Evolutionary conservation across 2,329 filamentous ascomycete species (phyloP).

Genomic region (Aureobasidium sp.): DNA sequence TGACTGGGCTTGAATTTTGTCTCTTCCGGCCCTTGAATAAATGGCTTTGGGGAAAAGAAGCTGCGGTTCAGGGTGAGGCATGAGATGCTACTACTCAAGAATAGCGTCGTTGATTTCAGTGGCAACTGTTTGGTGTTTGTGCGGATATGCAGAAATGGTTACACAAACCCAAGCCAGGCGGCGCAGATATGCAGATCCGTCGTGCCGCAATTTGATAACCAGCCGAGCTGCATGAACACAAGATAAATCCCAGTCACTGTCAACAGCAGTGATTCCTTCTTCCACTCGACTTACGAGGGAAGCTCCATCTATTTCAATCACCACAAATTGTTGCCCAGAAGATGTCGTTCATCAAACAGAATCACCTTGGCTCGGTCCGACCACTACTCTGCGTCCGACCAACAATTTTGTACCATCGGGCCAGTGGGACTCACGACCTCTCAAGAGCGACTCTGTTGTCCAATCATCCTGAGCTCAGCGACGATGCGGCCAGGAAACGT

Average conservation of each 20-base stretch:
- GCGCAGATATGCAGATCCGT: background rate
- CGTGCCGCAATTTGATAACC: background rate
- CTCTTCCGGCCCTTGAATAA: too few species aligned
- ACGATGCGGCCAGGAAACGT: background rate
- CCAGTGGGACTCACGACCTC: background rate
- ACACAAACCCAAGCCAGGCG: background rate
- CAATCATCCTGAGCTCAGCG: background rate
- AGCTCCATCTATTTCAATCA: background rate
- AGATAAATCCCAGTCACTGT: background rate
- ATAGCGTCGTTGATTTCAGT: too few species aligned
- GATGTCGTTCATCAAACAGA: background rate
- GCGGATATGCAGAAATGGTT: background rate
- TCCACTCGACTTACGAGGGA: background rate
- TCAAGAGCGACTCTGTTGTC: background rate
- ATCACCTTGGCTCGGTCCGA: background rate
- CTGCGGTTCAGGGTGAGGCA: too few species aligned
- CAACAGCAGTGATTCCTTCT: background rate
- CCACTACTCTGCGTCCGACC: background rate
- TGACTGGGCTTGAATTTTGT: too few species aligned
- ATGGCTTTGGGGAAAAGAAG: too few species aligned
- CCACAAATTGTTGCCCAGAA: background rate
- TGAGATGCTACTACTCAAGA: too few species aligned
- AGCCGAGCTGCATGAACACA: background rate
- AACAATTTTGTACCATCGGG: background rate
- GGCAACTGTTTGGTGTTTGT: background rate